Evolutionary conservation across 1,139 yeast genomes (phyloP).

Genomic region (Yamadazyma membranifaciens): DNA sequence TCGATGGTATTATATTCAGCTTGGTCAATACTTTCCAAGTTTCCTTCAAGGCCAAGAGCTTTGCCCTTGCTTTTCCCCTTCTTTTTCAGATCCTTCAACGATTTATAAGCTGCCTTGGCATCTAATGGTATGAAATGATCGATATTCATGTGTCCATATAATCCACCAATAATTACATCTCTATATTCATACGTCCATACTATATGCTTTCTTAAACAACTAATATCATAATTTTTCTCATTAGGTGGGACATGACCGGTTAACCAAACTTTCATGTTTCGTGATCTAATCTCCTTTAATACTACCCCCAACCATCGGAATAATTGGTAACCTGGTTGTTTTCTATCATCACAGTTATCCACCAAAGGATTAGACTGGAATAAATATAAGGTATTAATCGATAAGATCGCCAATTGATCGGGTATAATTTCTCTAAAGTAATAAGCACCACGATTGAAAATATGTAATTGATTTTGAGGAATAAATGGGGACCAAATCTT

Average conservation of each 20-base stretch:
- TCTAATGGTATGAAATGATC: slow-evolving; percentile 83
- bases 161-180: slow-evolving; percentile 78
- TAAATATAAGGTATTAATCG: slow-evolving; percentile 74
- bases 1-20: slow-evolving; percentile 6
- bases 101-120: slow-evolving; percentile 62
- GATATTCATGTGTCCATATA: slow-evolving; percentile 86
- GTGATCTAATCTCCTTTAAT: slow-evolving; percentile 66
- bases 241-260: slow-evolving; percentile 89
- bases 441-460: slow-evolving; percentile 73
- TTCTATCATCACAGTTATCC: slow-evolving; percentile 69
- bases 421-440: slow-evolving; percentile 77
- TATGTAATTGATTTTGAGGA: slow-evolving; percentile 77
- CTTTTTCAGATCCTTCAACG: slow-evolving; percentile 28
- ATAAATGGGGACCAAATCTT: slow-evolving; percentile 70
- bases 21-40: neutral
- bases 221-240: slow-evolving; percentile 68
- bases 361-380: slow-evolving; percentile 78
- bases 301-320: slow-evolving; percentile 78
- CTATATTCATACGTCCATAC: slow-evolving; percentile 80
- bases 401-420: slow-evolving; percentile 68
- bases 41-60: neutral
- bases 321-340: slow-evolving; percentile 77
- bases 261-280: slow-evolving; percentile 82
- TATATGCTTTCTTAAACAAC: slow-evolving; percentile 71
- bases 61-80: slow-evolving; percentile 8